Evolutionary conservation across 2,329 filamentous ascomycete genomes (phyloP).

Genomic region (Incumbomyces delicatus): DNA sequence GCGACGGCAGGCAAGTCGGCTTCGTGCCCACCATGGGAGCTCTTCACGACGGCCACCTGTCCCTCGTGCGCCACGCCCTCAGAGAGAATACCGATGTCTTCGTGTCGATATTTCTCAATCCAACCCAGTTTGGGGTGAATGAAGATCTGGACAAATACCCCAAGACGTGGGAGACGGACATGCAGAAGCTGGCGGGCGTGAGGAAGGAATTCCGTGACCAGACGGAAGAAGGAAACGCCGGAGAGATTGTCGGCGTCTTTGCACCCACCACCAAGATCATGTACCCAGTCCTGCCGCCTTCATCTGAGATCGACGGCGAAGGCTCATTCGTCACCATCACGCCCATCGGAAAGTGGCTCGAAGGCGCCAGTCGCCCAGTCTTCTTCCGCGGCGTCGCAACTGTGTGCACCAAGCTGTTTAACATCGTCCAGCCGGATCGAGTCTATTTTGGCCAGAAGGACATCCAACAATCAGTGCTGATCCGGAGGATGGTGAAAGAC

Average conservation of each 20-base stretch:
- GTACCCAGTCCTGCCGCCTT: conserved; percentile 73
- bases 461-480: conserved; percentile 87
- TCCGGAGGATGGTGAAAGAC: conserved; percentile 77
- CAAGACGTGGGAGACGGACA: conserved; percentile 74
- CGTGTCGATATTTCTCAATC: conserved; percentile 91
- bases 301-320: conserved; percentile 61
- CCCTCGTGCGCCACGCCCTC: conserved; percentile 74
- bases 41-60: conserved; percentile 82
- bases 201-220: conserved; percentile 35
- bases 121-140: conserved; percentile 82
- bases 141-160: conserved; percentile 89
- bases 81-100: conserved; percentile 77
- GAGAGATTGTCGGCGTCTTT: conserved; percentile 72
- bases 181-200: conserved; percentile 54
- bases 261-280: conserved; percentile 73
- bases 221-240: conserved; percentile 26
- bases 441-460: conserved; percentile 98
- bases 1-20: conserved; percentile 63
- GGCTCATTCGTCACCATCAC: conserved; percentile 90
- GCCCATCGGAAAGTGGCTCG: conserved; percentile 68
- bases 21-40: conserved; percentile 97
- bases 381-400: conserved; percentile 97
- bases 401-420: conserved; percentile 89
- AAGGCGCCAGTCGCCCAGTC: conserved; percentile 76
- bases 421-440: conserved; percentile 64